Evolutionary conservation across 1,139 yeast species (phyloP).

Genomic region (Nakaseomyces kungkrabaensis): DNA sequence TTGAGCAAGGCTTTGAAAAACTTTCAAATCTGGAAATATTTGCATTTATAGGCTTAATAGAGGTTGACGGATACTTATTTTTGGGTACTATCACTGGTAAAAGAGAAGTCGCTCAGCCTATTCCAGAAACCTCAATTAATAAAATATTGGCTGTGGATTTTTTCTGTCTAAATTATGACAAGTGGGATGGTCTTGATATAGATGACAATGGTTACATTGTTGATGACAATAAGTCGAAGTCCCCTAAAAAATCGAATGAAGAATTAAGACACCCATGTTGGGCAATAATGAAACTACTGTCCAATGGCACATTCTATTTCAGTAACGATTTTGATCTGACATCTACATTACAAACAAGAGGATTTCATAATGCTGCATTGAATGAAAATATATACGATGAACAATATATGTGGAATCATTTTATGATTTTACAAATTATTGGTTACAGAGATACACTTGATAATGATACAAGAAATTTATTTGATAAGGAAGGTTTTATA

Average conservation of each 20-base stretch:
- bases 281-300: constrained; percentile 63
- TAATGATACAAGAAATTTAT: constrained; percentile 40
- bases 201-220: constrained; percentile 58
- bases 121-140: constrained; percentile 69
- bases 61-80: constrained; percentile 55
- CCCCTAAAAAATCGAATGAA: constrained; percentile 11
- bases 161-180: constrained; percentile 56
- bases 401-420: constrained; percentile 95
- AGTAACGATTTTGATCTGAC: constrained; percentile 90
- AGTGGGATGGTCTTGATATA: constrained; percentile 72
- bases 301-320: constrained; percentile 86
- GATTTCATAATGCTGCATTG: constrained; percentile 37
- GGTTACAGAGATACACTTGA: constrained; percentile 65
- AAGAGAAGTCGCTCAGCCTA: constrained; percentile 70
- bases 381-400: constrained; percentile 54
- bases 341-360: constrained; percentile 65
- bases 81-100: constrained; percentile 73
- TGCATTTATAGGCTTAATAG: constrained; percentile 83
- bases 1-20: constrained; percentile 31
- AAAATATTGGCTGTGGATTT: constrained; percentile 79
- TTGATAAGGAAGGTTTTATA: constrained; percentile 71
- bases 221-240: not conserved
- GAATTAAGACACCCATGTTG: constrained; percentile 69
- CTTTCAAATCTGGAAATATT: constrained; percentile 49
- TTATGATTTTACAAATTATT: constrained; percentile 76